phyloP scores from a whole-genome alignment of 257 asterid species.

The Galeopsis tetrahit region DNA sequence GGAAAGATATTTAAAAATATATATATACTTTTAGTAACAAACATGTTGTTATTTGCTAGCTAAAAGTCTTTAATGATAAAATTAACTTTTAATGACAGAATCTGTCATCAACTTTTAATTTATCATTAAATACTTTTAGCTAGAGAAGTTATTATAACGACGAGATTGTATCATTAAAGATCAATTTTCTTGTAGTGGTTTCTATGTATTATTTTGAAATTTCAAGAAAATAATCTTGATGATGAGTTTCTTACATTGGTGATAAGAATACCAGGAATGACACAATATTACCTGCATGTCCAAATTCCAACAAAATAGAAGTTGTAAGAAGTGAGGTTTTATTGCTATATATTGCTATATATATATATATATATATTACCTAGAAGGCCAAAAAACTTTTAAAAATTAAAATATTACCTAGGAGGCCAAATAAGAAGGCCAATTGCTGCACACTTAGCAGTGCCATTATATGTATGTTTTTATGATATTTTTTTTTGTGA shows the following conservation, averaged over 20 bases:
- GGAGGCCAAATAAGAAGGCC: constrained; percentile 63
- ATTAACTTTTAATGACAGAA: no score
- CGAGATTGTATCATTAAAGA: no score
- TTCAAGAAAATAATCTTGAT: not conserved
- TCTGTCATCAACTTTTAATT: no score
- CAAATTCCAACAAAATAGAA: constrained; percentile 14
- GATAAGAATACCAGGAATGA: constrained; percentile 71
- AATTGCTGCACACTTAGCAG: constrained; percentile 41
- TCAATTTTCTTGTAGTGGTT: no score
- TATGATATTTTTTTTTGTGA: not conserved
- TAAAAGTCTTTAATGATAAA: no score
- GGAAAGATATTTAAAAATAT: no score
- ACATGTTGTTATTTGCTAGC: no score
- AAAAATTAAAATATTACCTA: constrained; percentile 43
- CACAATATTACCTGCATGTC: constrained; percentile 54
- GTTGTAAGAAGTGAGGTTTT: not conserved
- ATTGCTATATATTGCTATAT: not conserved
- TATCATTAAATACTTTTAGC: no score
- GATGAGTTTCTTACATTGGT: constrained; percentile 57
- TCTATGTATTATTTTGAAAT: no score
- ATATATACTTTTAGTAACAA: no score
- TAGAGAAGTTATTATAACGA: no score
- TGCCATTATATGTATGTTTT: constrained; percentile 36
- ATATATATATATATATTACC: constrained; percentile 39
- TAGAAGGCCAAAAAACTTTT: constrained; percentile 44